Evolutionary conservation across 2,329 filamentous ascomycete genomes (phyloP).

Genomic region (Fusarium stilboides): DNA sequence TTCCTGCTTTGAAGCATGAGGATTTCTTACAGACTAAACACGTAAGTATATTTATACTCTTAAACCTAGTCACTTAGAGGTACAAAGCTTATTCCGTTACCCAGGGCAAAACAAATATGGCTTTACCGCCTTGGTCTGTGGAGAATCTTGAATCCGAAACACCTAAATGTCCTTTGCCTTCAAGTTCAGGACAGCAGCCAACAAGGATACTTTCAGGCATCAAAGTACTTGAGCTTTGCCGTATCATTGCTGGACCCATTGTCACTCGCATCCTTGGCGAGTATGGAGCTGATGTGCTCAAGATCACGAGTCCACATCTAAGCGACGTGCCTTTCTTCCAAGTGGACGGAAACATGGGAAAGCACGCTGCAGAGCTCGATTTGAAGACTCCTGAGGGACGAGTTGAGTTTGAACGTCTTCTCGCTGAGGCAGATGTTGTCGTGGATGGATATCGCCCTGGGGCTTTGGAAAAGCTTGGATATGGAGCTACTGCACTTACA

Average conservation of each 20-base stretch:
- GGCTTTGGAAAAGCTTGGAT: slow-evolving; percentile 74
- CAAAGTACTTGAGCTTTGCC: slow-evolving; percentile 81
- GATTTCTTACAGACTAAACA: slow-evolving; percentile 70
- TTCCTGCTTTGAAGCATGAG: slow-evolving; percentile 71
- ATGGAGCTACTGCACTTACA: slow-evolving; percentile 69
- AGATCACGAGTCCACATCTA: slow-evolving; percentile 77
- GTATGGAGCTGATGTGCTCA: slow-evolving; percentile 81
- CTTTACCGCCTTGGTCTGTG: slow-evolving; percentile 65
- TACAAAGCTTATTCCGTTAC: neutral
- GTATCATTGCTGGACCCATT: slow-evolving; percentile 82
- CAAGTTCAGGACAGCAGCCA: slow-evolving; percentile 24
- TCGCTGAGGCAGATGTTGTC: slow-evolving; percentile 75
- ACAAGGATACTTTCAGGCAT: slow-evolving; percentile 68
- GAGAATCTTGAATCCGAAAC: slow-evolving; percentile 66
- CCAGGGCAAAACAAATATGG: slow-evolving; percentile 62
- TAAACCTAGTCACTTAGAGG: accelerated
- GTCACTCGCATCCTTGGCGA: slow-evolving; percentile 81
- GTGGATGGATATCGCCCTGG: slow-evolving; percentile 79
- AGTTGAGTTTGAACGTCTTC: slow-evolving; percentile 69
- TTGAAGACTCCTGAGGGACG: slow-evolving; percentile 70
- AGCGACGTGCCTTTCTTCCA: slow-evolving; percentile 81
- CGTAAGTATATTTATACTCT: slow-evolving; percentile 39
- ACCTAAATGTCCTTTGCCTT: slow-evolving; percentile 60
- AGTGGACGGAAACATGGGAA: slow-evolving; percentile 80
- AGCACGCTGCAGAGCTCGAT: slow-evolving; percentile 75